phyloP scores from a whole-genome alignment of 805 yeast genomes.

The Metschnikowia anglica region DNA sequence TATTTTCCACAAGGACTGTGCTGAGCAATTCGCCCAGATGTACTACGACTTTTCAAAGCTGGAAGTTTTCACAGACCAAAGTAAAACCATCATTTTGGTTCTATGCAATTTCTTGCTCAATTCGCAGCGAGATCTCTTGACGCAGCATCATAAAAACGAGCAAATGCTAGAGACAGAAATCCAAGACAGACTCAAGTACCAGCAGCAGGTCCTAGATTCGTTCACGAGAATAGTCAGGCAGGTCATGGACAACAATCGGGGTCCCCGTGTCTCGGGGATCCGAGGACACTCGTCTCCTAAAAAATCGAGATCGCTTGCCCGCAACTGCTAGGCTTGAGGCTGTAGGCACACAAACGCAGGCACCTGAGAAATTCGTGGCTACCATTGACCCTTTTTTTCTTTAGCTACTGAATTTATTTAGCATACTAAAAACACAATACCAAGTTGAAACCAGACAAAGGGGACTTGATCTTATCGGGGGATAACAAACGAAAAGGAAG shows the following conservation, averaged over 20 bases:
- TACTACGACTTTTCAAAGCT: constrained; percentile 10
- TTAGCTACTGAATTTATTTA: neutral
- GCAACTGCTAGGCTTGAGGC: neutral
- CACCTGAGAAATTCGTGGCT: neutral
- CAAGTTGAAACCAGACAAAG: neutral
- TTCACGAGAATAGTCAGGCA: constrained; percentile 13
- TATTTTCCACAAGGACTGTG: constrained; percentile 14
- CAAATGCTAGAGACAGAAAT: constrained; percentile 14
- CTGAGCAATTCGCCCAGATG: constrained; percentile 13
- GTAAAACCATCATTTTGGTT: constrained; percentile 6
- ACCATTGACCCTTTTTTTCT: neutral
- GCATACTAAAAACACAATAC: neutral
- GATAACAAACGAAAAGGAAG: neutral
- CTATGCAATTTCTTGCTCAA: constrained; percentile 14
- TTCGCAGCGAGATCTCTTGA: constrained; percentile 12
- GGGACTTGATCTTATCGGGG: too few relatives aligned
- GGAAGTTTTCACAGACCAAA: constrained; percentile 4
- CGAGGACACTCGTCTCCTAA: constrained; percentile 15
- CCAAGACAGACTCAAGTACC: constrained; percentile 15
- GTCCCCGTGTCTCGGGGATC: constrained; percentile 9
- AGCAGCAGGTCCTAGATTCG: constrained; percentile 16
- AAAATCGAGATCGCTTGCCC: neutral
- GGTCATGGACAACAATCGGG: constrained; percentile 11
- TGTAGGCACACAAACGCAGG: constrained; percentile 3
- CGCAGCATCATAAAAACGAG: constrained; percentile 14